Base-by-base conservation (phyloP, 306 rosid species). In the Echinosophora koreensis region DNA sequence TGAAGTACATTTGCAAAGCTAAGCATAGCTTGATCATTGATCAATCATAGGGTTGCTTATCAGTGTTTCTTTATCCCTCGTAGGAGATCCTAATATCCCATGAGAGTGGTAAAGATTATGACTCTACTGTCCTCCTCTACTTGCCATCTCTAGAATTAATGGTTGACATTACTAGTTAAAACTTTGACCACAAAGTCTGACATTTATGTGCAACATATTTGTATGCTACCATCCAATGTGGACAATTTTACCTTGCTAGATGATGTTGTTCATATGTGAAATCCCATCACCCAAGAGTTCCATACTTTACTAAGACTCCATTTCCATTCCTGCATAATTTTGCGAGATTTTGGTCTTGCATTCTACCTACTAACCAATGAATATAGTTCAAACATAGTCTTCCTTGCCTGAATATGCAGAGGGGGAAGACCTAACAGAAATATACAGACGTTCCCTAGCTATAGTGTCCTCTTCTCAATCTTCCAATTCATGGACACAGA, bases 401-500 rank as follows among this genome's bases (percentile, higher is more conserved):
- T 57, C 14, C 30, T 37, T 37, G 38, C 28, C 41, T 57, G 55
- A 72, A 6, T 16, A 4, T 6, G 7, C 1, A 69, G 4, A 12
- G 6, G 2, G 62, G 47, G 12, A 38, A 18, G 46, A 52, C 2
- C 64, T 18, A 37, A 39, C 14, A 39, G 39, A 71, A 71, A 38
- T 56, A 39, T 56, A 39, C 77, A 73, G 14, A 46, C 46, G 42
- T 59, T 60, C 58, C 57, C 17, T 44, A n/a, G 44, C 77, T 10
- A 12, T 66, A 55, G 2, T 22, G 6, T 8, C 16, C 77, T 41
- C 28, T 27, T 73, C 30, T 58, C 15, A 6, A 44, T 73, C 78
- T 73, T 22, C 32, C 6, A 18, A 42, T 58, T 58, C 66, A 56
- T 55, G n/a, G 54, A 16, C 49, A 41, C 22, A 42, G 41, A 72